Conservation (phyloP, 2,329 filamentous ascomycete species). For the Aspergillus clavatus region DNA sequence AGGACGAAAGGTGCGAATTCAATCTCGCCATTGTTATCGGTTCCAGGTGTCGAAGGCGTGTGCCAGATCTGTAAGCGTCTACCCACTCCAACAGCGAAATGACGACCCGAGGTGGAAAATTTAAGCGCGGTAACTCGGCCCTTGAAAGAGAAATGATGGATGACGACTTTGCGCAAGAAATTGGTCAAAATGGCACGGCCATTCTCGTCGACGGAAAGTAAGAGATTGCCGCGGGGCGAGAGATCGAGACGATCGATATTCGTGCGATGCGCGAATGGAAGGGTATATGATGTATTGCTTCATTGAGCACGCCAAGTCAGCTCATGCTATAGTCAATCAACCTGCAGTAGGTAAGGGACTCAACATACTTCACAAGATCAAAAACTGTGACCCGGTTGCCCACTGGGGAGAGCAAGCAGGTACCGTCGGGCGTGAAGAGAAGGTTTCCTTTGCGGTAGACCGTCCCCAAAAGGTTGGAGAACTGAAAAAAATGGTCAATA, state of each 20-base stretch:
- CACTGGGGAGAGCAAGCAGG: conserved; percentile 89
- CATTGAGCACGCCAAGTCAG: conserved; percentile 5
- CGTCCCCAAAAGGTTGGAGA: conserved; percentile 95
- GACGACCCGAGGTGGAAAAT: conserved; percentile 84
- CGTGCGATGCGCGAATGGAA: conserved; percentile 78
- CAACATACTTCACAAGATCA: conserved; percentile 81
- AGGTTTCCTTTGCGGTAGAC: conserved; percentile 98
- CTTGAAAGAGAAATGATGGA: conserved; percentile 96
- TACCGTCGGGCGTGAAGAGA: conserved; percentile 93
- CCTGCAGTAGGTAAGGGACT: not conserved
- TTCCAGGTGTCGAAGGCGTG: conserved; percentile 82
- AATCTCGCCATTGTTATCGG: conserved; percentile 71
- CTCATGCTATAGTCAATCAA: not conserved
- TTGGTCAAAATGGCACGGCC: conserved; percentile 92
- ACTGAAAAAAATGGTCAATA: conserved; percentile 52
- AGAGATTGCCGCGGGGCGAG: conserved; percentile 82
- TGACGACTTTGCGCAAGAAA: conserved; percentile 73
- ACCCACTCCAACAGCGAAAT: conserved; percentile 86
- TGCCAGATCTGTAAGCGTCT: conserved; percentile 93
- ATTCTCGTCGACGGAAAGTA: conserved; percentile 91
- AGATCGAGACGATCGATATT: conserved; percentile 88
- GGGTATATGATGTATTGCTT: conserved; percentile 46
- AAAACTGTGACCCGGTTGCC: conserved; percentile 95
- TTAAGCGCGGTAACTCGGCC: conserved; percentile 74
- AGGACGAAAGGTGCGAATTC: conserved; percentile 94